These are phyloP conservation scores for Metschnikowia baotianmanensis DNA, from an alignment of 805 yeast genomes.

Conservation along the genomic window DNA sequence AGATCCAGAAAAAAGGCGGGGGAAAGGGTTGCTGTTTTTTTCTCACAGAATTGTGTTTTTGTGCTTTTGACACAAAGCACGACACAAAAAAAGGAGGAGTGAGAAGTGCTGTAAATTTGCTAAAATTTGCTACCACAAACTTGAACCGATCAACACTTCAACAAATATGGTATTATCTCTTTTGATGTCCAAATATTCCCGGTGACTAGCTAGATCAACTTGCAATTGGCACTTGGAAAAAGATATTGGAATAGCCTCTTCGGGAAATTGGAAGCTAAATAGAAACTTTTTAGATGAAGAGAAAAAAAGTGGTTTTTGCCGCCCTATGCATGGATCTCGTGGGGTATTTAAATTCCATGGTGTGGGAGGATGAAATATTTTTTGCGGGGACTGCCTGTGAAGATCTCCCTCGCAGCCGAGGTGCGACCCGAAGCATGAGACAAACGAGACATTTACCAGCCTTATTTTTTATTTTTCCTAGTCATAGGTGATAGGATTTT, in stretches of 20 bases:
- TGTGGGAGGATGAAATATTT: slow-evolving; percentile 1
- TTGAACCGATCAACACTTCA: neutral
- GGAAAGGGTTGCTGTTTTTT: neutral
- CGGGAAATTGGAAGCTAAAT: no score
- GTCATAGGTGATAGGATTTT: no score
- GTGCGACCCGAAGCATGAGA: slow-evolving; percentile 2
- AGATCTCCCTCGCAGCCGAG: slow-evolving; percentile 16
- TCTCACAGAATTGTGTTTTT: neutral
- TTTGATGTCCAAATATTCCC: no score
- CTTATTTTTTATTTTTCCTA: neutral
- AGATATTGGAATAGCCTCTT: no score
- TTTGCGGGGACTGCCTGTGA: slow-evolving; percentile 18
- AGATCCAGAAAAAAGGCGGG: neutral
- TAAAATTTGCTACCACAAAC: neutral
- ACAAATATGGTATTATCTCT: no score
- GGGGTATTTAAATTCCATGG: neutral
- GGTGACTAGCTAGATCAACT: no score
- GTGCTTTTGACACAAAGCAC: neutral
- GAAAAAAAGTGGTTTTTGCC: slow-evolving; percentile 2
- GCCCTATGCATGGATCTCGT: neutral
- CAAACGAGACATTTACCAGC: neutral
- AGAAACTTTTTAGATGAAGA: neutral
- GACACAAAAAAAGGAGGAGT: neutral
- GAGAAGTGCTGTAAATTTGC: neutral
- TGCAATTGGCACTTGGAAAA: no score